A percentile compares a stretch with the other conserved stretches of the same genome.
Evolutionary conservation across 495 filamentous ascomycete species (phyloP).

Genomic region (Friedmanniomyces endolithicus): DNA sequence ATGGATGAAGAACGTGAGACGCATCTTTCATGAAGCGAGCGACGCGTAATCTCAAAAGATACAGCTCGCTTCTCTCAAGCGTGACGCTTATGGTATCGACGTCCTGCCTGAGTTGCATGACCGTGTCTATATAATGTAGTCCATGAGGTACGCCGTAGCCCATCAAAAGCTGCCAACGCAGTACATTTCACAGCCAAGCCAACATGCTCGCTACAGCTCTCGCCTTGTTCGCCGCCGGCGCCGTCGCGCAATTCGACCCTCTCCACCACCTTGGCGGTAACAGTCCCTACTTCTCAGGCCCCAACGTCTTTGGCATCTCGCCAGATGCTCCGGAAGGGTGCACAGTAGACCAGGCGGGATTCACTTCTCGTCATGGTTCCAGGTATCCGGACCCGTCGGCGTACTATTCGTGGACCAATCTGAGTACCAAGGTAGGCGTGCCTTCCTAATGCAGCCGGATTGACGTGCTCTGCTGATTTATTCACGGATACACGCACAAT

Average conservation of each 20-base stretch:
- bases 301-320: slow-evolving; percentile 42
- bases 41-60: neutral
- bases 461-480: neutral
- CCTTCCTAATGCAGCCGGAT: neutral
- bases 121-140: no score
- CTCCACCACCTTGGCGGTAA: slow-evolving; percentile 42
- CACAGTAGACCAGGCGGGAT: slow-evolving; percentile 42
- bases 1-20: neutral
- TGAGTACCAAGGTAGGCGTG: slow-evolving; percentile 8
- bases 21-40: neutral
- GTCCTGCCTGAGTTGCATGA: no score
- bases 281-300: slow-evolving; percentile 43
- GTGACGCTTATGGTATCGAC: no score
- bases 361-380: slow-evolving; percentile 44
- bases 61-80: neutral
- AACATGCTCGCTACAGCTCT: neutral
- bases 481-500: neutral
- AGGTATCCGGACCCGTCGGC: slow-evolving; percentile 41
- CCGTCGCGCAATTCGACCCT: slow-evolving; percentile 22
- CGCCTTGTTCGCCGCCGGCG: slow-evolving; percentile 1
- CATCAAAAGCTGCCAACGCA: no score
- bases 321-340: slow-evolving; percentile 39
- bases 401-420: neutral
- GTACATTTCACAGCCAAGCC: neutral
- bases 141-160: no score